Evolutionary conservation across 1,284 basidiomycete genomes (phyloP), one percentile per base, ranked within the genome.

Genomic region (Ustilago cynodontis): DNA sequence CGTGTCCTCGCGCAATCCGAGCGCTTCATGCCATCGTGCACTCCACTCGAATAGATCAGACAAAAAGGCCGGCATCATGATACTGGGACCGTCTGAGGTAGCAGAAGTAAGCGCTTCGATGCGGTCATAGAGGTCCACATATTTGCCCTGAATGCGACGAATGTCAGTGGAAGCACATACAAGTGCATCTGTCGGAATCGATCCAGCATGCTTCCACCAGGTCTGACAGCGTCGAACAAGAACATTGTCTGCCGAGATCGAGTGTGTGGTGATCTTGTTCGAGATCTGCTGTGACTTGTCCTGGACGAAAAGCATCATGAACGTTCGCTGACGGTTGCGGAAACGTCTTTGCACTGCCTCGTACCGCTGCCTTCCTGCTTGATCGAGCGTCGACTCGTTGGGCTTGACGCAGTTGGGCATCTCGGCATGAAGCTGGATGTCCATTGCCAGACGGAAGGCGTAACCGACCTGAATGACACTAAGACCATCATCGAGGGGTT

Each of bases 251-350:
- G 70, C 52, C 26, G 72, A 71, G 41, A 79, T 72, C 14, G 66
- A 63, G 41, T 70, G 66, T 6, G 77, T 72, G 0, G 64, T 71
- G 49, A 76, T 72, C 64, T 72, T 68, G 67, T 79, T 69, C 18
- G 65, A 62, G 52, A 72, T 79, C 70, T 79, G 77, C 59, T 78
- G 77, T 56, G 69, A 63, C 70, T 76, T 79, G 64, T 79, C 77
- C 47, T 75, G 71, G 1, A 79, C 71, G 28, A 79, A 79, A 3
- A 79, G 70, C 66, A 79, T 71, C 39, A 76, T 55, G 41, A 79
- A 79, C 1, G 77, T 79, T 24, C 77, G 52, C 53, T 79, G 77
- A 9, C 77, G 77, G 24, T 76, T 79, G 55, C 70, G 69, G 61
- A 79, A 79, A 10, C 73, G 67, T 41, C 72, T 35, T 41, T 68